Percentiles rank a stretch among this genome's conserved stretches.
Evolutionary conservation across 2,329 filamentous ascomycete genomes (phyloP).

Genomic region (Xylaria sp.): DNA sequence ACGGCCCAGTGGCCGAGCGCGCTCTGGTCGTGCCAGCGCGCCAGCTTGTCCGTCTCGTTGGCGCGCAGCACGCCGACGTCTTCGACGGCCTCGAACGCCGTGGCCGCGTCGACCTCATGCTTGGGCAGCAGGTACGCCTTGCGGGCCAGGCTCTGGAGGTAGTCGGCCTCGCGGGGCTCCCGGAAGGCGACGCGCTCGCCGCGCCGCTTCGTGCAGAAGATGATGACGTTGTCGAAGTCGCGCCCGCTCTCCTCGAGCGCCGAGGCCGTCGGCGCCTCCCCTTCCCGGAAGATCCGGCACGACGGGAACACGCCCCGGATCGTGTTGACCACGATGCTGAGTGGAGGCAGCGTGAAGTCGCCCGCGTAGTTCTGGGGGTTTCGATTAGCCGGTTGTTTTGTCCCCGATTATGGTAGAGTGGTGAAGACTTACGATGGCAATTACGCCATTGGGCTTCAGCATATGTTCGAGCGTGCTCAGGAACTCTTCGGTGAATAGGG

Average conservation of each 20-base stretch:
- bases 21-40: conserved; percentile 72
- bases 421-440: conserved; percentile 73
- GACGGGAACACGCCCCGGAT: conserved; percentile 82
- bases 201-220: conserved; percentile 79
- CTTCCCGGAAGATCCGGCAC: conserved; percentile 89
- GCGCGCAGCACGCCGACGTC: conserved; percentile 58
- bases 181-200: conserved; percentile 63
- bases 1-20: conserved; percentile 87
- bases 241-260: conserved; percentile 50
- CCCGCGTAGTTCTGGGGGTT: conserved; percentile 83
- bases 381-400: conserved; percentile 13
- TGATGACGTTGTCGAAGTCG: conserved; percentile 94
- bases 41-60: conserved; percentile 68
- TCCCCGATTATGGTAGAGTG: background rate
- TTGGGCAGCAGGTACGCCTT: conserved; percentile 71
- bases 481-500: conserved; percentile 87
- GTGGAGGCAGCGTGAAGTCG: conserved; percentile 76
- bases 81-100: conserved; percentile 49
- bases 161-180: conserved; percentile 64
- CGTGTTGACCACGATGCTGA: conserved; percentile 79
- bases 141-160: conserved; percentile 71
- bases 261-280: conserved; percentile 53
- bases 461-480: conserved; percentile 70
- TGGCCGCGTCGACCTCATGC: conserved; percentile 66
- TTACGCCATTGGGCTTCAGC: conserved; percentile 75